phyloP scores from a whole-genome alignment of 148 eudicot genomes.

The Camellia granthamiana region DNA sequence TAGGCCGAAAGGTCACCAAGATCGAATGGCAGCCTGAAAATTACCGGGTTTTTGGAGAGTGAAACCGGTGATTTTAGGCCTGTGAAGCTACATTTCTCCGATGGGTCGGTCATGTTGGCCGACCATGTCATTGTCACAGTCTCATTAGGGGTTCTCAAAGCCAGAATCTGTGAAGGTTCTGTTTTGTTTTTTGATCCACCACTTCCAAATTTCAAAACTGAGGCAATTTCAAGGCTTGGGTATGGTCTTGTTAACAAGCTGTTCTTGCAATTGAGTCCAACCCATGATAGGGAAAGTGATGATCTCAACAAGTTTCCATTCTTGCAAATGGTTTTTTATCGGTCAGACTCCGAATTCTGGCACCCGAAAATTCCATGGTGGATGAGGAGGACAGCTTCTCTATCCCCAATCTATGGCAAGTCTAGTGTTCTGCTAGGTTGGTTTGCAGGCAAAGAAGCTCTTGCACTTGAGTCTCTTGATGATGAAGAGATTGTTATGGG shows the following conservation, averaged over 20 bases:
- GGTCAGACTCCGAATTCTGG: constrained; percentile 45
- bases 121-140: constrained; percentile 94
- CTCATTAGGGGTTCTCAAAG: constrained; percentile 81
- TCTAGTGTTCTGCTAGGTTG: constrained; percentile 67
- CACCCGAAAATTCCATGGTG: constrained; percentile 73
- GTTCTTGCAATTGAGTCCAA: constrained; percentile 53
- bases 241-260: constrained; percentile 89
- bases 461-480: constrained; percentile 62
- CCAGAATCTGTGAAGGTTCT: constrained; percentile 40
- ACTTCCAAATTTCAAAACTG: constrained; percentile 56
- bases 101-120: constrained; percentile 64
- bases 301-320: constrained; percentile 42
- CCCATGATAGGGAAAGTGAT: constrained; percentile 17
- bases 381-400: constrained; percentile 73
- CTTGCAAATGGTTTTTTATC: constrained; percentile 72
- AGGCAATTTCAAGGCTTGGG: constrained; percentile 74
- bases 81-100: constrained; percentile 71
- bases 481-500: constrained; percentile 63
- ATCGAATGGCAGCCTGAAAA: constrained; percentile 60
- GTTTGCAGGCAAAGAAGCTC: constrained; percentile 94
- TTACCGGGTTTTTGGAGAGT: neutral
- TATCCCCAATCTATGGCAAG: constrained; percentile 61
- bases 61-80: constrained; percentile 40
- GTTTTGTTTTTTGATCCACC: constrained; percentile 64
- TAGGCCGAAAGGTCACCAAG: constrained; percentile 60